phyloP scores from a whole-genome alignment of 192 early-diverging fungal species.

The Ambispora gerdemannii region DNA sequence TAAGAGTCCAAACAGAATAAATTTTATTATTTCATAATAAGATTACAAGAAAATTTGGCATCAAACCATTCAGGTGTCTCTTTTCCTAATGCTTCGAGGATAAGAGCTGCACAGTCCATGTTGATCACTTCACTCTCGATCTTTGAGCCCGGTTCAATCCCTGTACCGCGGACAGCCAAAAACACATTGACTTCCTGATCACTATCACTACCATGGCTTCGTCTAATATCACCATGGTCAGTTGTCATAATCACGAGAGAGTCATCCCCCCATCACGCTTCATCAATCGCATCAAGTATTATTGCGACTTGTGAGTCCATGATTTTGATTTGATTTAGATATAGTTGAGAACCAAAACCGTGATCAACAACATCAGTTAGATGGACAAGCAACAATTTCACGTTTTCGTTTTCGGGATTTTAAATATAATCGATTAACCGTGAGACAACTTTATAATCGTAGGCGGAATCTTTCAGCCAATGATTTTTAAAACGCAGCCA shows the following conservation, averaged over 20 bases:
- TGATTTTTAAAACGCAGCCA: slow-evolving; percentile 9
- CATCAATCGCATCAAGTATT: slow-evolving; percentile 10
- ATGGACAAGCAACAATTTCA: slow-evolving; percentile 24
- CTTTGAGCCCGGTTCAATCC: slow-evolving; percentile 7
- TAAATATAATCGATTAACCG: slow-evolving; percentile 1
- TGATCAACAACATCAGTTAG: slow-evolving; percentile 14
- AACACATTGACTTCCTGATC: slow-evolving; percentile 16
- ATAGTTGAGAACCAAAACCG: slow-evolving; percentile 8
- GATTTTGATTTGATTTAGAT: slow-evolving; percentile 20
- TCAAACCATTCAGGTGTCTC: slow-evolving; percentile 26
- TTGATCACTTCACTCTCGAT: slow-evolving; percentile 12
- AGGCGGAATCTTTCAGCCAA: neutral
- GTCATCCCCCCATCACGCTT: slow-evolving; percentile 12
- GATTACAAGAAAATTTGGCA: too few relatives aligned
- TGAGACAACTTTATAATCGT: slow-evolving; percentile 6
- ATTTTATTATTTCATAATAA: too few relatives aligned
- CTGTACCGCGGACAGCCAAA: slow-evolving; percentile 2
- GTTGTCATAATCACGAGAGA: slow-evolving; percentile 21
- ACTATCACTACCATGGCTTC: slow-evolving; percentile 6
- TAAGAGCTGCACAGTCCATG: slow-evolving; percentile 26
- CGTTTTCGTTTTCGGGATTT: slow-evolving; percentile 1
- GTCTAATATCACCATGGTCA: slow-evolving; percentile 26
- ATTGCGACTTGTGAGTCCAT: slow-evolving; percentile 5
- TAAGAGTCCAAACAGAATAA: too few relatives aligned
- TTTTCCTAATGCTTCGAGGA: slow-evolving; percentile 9